Evolutionary conservation across 176 grass and related monocot genomes (phyloP), one percentile per base, ranked within the genome.

Genomic region (Musa itinerans): DNA sequence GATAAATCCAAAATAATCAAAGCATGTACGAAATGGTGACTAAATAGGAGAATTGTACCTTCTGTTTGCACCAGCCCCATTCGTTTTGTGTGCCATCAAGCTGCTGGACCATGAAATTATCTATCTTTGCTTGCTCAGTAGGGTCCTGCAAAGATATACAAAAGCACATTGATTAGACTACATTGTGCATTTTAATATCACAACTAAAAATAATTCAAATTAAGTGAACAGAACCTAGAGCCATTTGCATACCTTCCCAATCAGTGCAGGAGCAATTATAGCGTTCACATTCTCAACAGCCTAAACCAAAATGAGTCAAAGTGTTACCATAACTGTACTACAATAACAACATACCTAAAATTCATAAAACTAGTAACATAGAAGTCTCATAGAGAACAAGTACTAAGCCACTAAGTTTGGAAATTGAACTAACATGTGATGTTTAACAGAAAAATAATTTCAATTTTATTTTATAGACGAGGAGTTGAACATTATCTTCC

Each of bases 51-150:
- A 11, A 50, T 19, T 50, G 12, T 63, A 96, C 93, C 87, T 96
- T 96, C 66, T 96, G 93, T 76, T 96, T 96, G 78, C 90, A 96
- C 93, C 93, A 96, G 15, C 93, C 93, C 93, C 93, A 96, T 24
- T 96, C 93, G 68, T 96, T 96, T 48, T 80, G 78, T 56, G 93
- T 96, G 70, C 93, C 93, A 86, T 96, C 89, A 81, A 96, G 93
- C 63, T 92, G 77, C 71, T 96, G 93, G 67, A 92, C 93, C 93
- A 96, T 96, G 23, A 86, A 92, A 65, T 88, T 96, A 72, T 97
- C 94, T 78, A 97, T 78, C 67, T 91, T 82, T 49, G 78, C 51
- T 73, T 97, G 94, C 67, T 83, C 78, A 1, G 90, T 86, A 16
- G 94, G 90, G 66, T 93, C 90, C 94, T 97, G 83, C 14, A 76